A percentile compares a stretch with the other conserved stretches of the same genome.
phyloP scores from a whole-genome alignment of 2,329 filamentous ascomycete species.

The Neobulgaria alba region DNA sequence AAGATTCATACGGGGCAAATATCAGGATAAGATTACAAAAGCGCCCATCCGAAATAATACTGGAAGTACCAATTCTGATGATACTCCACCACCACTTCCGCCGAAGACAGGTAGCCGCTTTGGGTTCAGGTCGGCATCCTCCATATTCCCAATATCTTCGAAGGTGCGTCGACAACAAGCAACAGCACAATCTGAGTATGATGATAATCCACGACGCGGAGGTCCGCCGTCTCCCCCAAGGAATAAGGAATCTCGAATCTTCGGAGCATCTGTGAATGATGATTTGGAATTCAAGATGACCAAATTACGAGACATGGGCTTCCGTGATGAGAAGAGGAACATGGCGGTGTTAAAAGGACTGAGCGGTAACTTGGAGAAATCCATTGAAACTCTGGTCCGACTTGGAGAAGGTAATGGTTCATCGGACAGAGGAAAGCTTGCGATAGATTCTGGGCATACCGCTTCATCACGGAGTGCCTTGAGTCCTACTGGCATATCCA shows the following conservation, averaged over 20 bases:
- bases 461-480: constrained; percentile 49
- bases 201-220: constrained; percentile 5
- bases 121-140: constrained; percentile 53
- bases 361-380: constrained; percentile 75
- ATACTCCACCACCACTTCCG: constrained; percentile 46
- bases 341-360: constrained; percentile 72
- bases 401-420: constrained; percentile 59
- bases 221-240: constrained; percentile 21
- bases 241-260: constrained; percentile 55
- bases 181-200: constrained; percentile 14
- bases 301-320: constrained; percentile 83
- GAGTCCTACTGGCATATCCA: constrained; percentile 20
- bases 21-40: constrained; percentile 55
- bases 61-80: constrained; percentile 43
- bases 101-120: constrained; percentile 53
- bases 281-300: constrained; percentile 69
- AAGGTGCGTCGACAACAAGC: constrained; percentile 31
- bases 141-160: constrained; percentile 44
- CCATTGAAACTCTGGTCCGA: constrained; percentile 76
- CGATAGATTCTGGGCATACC: constrained; percentile 33
- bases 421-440: constrained; percentile 29
- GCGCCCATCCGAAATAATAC: constrained; percentile 32
- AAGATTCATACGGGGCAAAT: constrained; percentile 89
- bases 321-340: constrained; percentile 75
- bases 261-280: constrained; percentile 56